A percentile compares a stretch with the other conserved stretches of the same genome.
Evolutionary conservation across 306 rosid species (phyloP).

Genomic region (barrel medic (Medicago truncatula)): MtrunA17r5.0-ANR NC_053044.1:55951501-55952000

Average conservation of each 20-base stretch:
- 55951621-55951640: slow-evolving; percentile 88
- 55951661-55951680: slow-evolving; percentile 64
- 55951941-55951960: background rate
- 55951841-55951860: slow-evolving; percentile 58
- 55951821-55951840: slow-evolving; percentile 76
- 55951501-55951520: slow-evolving; percentile 58
- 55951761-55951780: slow-evolving; percentile 70
- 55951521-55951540: slow-evolving; percentile 67
- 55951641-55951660: slow-evolving; percentile 69
- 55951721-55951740: slow-evolving; percentile 82
- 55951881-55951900: background rate
- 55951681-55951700: slow-evolving; percentile 54
- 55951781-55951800: slow-evolving; percentile 70
- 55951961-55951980: background rate
- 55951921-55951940: background rate
- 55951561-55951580: slow-evolving; percentile 81
- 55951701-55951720: slow-evolving; percentile 72
- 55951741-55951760: slow-evolving; percentile 89
- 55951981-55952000: background rate
- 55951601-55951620: slow-evolving; percentile 32
- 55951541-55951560: slow-evolving; percentile 85
- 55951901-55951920: background rate
- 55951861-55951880: background rate
- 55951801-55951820: slow-evolving; percentile 46
- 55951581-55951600: slow-evolving; percentile 73